Percentiles rank a stretch among this genome's conserved stretches.
Evolutionary conservation across 2,329 filamentous ascomycete species (phyloP).

Genomic region (Arthroderma sp.): DNA sequence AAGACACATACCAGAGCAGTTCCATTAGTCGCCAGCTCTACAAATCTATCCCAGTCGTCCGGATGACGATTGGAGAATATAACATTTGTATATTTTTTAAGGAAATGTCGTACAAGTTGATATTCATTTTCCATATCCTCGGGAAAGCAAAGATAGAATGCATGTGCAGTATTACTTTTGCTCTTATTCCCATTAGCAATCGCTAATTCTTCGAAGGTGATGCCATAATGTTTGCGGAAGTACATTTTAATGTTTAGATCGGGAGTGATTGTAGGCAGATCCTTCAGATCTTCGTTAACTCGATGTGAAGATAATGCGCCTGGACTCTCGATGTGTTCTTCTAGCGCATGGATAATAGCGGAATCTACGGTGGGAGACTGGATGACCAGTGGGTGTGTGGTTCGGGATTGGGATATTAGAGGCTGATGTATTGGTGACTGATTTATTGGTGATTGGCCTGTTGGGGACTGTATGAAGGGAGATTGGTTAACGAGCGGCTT

Average conservation of each 20-base stretch:
- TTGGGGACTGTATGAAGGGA: too few species aligned
- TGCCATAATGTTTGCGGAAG: constrained; percentile 11
- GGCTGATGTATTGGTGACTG: too few species aligned
- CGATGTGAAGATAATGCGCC: too few species aligned
- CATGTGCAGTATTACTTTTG: constrained; percentile 11
- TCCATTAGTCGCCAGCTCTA: constrained; percentile 14
- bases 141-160: constrained; percentile 26
- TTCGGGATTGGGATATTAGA: too few species aligned
- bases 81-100: constrained; percentile 17
- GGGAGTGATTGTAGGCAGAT: neutral
- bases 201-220: constrained; percentile 20
- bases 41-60: constrained; percentile 26
- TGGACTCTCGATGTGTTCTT: too few species aligned
- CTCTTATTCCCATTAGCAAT: constrained; percentile 9
- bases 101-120: constrained; percentile 14
- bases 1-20: constrained; percentile 23
- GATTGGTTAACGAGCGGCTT: too few species aligned
- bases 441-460: too few species aligned
- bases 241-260: constrained; percentile 6
- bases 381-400: too few species aligned
- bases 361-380: too few species aligned
- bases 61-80: constrained; percentile 19
- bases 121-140: constrained; percentile 15
- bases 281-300: too few species aligned
- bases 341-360: too few species aligned